Conservation (phyloP, 345 rosid genomes). For the Hypericum androsaemum region DNA sequence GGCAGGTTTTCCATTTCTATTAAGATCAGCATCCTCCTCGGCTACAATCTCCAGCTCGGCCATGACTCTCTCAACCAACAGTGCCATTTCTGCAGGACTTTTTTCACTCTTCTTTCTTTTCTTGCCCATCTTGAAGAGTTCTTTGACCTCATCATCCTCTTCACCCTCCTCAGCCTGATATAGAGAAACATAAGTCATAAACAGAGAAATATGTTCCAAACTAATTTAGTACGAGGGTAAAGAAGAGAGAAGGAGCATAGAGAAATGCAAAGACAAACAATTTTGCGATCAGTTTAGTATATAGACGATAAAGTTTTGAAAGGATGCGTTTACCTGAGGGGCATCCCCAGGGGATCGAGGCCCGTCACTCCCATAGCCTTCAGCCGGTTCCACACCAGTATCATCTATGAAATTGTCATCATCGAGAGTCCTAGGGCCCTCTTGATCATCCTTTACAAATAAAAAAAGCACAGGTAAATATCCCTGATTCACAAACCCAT, state of each 20-base stretch:
- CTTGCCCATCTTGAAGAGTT: constrained; percentile 81
- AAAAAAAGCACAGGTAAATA: not conserved
- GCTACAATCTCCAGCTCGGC: constrained; percentile 95
- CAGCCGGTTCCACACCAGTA: constrained; percentile 76
- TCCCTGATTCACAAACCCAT: not conserved
- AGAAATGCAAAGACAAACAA: not conserved
- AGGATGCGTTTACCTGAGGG: constrained; percentile 52
- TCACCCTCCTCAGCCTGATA: constrained; percentile 85
- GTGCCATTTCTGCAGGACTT: constrained; percentile 84
- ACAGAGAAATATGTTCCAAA: not conserved
- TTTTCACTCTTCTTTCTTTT: constrained; percentile 74
- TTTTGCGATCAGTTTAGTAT: not conserved
- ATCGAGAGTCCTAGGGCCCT: constrained; percentile 70
- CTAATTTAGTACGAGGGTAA: not conserved
- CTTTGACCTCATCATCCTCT: constrained; percentile 76
- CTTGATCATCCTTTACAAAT: constrained; percentile 67
- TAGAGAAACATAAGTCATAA: constrained; percentile 6
- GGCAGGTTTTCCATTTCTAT: constrained; percentile 80
- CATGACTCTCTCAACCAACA: constrained; percentile 83
- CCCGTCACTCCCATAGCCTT: constrained; percentile 67
- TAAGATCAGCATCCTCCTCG: constrained; percentile 88
- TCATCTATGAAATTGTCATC: constrained; percentile 95
- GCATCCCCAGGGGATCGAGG: constrained; percentile 48
- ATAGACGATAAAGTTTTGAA: not conserved
- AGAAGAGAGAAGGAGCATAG: not conserved